Evolutionary conservation across 169 alveolate species (phyloP).

Genomic region (Babesia divergens): DNA sequence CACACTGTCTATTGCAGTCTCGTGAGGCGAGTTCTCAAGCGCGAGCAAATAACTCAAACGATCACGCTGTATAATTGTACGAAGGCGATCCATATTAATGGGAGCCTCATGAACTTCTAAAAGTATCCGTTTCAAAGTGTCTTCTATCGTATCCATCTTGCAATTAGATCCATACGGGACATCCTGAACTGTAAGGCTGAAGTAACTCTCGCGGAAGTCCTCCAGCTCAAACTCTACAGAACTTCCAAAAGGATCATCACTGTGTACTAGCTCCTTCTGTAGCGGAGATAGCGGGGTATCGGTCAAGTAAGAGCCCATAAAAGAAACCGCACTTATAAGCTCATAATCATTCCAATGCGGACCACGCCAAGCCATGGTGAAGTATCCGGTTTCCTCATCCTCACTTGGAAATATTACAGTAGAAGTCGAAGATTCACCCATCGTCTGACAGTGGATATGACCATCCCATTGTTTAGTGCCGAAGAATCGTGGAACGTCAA

Average conservation of each 20-base stretch:
- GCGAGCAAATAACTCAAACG: slow-evolving; percentile 52
- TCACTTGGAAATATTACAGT: slow-evolving; percentile 70
- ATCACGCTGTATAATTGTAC: slow-evolving; percentile 55
- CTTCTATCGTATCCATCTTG: slow-evolving; percentile 60
- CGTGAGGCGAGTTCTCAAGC: slow-evolving; percentile 68
- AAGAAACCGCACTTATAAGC: slow-evolving; percentile 45
- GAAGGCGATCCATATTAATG: slow-evolving; percentile 65
- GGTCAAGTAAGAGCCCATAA: slow-evolving; percentile 68
- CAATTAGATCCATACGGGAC: slow-evolving; percentile 27
- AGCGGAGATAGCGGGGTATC: slow-evolving; percentile 69
- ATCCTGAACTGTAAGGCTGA: slow-evolving; percentile 58
- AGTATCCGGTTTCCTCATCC: slow-evolving; percentile 66
- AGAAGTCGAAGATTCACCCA: slow-evolving; percentile 5
- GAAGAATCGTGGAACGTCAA: background rate
- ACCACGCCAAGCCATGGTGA: slow-evolving; percentile 74
- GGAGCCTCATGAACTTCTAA: slow-evolving; percentile 39
- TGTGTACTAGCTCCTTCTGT: slow-evolving; percentile 62
- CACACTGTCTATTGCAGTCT: slow-evolving; percentile 56
- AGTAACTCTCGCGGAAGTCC: slow-evolving; percentile 45
- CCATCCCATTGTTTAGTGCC: slow-evolving; percentile 45
- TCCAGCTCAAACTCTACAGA: slow-evolving; percentile 61
- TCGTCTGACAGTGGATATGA: slow-evolving; percentile 37
- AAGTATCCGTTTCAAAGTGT: slow-evolving; percentile 33
- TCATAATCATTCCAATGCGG: slow-evolving; percentile 66
- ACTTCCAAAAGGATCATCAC: slow-evolving; percentile 69